phyloP scores from a whole-genome alignment of 306 rosid genomes.

The Adenanthera pavonina region DNA sequence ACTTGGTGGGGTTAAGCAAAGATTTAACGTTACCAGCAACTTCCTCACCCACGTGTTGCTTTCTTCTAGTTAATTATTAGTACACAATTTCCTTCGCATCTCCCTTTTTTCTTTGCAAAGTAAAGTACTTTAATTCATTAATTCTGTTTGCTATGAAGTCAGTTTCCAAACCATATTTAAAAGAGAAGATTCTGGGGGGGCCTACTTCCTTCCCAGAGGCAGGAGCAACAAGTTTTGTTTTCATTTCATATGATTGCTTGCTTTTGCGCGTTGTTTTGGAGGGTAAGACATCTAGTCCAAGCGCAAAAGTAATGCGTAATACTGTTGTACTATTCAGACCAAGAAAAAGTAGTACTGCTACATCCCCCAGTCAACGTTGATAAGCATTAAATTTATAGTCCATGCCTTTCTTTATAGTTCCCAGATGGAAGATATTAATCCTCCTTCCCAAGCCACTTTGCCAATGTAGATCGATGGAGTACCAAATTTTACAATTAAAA shows the following conservation, averaged over 20 bases:
- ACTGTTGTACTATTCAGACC: background rate
- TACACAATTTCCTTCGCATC: background rate
- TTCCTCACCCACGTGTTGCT: conserved; percentile 20
- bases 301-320: background rate
- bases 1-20: no score
- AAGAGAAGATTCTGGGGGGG: background rate
- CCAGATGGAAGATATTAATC: background rate
- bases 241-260: background rate
- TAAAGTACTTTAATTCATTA: background rate
- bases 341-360: background rate
- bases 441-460: background rate
- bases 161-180: background rate
- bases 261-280: conserved; percentile 15
- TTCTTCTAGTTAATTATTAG: background rate
- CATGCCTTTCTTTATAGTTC: background rate
- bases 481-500: background rate
- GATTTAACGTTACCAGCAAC: background rate
- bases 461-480: background rate
- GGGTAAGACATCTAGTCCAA: conserved; percentile 32
- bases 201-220: background rate
- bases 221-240: no score
- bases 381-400: background rate
- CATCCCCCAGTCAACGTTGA: background rate
- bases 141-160: conserved; percentile 17
- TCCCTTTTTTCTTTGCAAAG: background rate